These are phyloP conservation scores for Caloboletus firmus DNA, from an alignment of 1,284 basidiomycete genomes.

Conservation along the genomic window DNA sequence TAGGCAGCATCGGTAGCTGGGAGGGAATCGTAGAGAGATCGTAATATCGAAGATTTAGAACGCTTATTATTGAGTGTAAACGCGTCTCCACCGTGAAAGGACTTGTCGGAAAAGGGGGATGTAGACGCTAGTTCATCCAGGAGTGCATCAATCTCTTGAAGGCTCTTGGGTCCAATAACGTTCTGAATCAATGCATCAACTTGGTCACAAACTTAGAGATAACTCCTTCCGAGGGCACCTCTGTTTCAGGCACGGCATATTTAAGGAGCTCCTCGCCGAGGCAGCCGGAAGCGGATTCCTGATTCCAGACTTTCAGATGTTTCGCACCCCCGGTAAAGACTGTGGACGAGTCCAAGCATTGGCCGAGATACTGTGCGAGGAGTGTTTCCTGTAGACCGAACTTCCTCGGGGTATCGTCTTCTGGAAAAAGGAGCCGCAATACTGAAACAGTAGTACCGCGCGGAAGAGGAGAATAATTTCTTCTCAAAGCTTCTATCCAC, in stretches of 20 bases:
- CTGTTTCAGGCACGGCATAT: slow-evolving; percentile 28
- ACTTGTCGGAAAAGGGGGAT: slow-evolving; percentile 56
- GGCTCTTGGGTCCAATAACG: slow-evolving; percentile 38
- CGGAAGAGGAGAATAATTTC: slow-evolving; percentile 47
- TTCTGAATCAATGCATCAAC: slow-evolving; percentile 21
- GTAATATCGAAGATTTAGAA: slow-evolving; percentile 45
- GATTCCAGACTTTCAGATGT: slow-evolving; percentile 52
- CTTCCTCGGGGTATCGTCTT: slow-evolving; percentile 67
- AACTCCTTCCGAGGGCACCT: slow-evolving; percentile 16
- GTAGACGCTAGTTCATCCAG: slow-evolving; percentile 72
- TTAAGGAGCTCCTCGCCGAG: slow-evolving; percentile 65
- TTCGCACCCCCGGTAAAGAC: slow-evolving; percentile 25
- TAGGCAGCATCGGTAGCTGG: slow-evolving; percentile 61
- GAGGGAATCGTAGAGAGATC: slow-evolving; percentile 52
- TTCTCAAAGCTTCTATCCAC: slow-evolving; percentile 49
- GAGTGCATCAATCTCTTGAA: slow-evolving; percentile 58
- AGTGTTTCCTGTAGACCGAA: slow-evolving; percentile 73
- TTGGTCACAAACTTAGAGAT: not conserved
- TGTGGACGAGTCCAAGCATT: slow-evolving; percentile 48
- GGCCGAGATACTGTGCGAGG: slow-evolving; percentile 56
- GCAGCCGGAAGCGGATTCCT: slow-evolving; percentile 55
- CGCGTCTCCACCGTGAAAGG: slow-evolving; percentile 30
- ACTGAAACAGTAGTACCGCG: slow-evolving; percentile 51
- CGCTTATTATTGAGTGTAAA: slow-evolving; percentile 28
- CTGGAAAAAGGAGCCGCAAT: slow-evolving; percentile 79